Conservation (phyloP, 768 basidiomycete species). For the Lepiota brunneoincarnata region DNA sequence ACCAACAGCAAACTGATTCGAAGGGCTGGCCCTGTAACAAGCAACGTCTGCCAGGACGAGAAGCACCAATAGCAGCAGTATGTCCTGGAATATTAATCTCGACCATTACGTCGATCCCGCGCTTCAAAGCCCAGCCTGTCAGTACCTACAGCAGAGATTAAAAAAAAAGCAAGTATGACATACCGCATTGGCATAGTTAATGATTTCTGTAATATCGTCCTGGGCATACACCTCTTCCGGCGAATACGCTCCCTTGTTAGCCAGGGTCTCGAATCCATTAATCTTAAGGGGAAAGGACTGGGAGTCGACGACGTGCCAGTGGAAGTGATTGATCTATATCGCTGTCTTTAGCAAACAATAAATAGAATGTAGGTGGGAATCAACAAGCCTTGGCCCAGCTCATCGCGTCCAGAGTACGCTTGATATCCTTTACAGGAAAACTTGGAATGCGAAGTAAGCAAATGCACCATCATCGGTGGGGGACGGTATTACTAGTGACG, state of each 20-base stretch:
- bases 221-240: constrained; percentile 47
- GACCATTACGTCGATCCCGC: constrained; percentile 71
- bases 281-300: constrained; percentile 78
- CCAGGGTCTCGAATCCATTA: constrained; percentile 57
- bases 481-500: constrained; percentile 56
- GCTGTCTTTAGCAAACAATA: neutral
- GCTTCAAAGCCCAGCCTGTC: constrained; percentile 30
- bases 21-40: constrained; percentile 58
- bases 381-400: constrained; percentile 59
- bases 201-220: constrained; percentile 54
- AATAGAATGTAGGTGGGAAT: neutral
- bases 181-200: constrained; percentile 69
- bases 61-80: constrained; percentile 60
- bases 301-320: constrained; percentile 85
- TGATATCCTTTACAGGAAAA: constrained; percentile 61
- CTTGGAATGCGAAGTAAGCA: constrained; percentile 23
- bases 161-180: constrained; percentile 23
- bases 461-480: neutral
- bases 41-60: constrained; percentile 75
- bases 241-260: constrained; percentile 68
- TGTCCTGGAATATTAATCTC: constrained; percentile 89
- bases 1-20: constrained; percentile 59
- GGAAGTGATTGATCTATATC: constrained; percentile 65
- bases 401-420: constrained; percentile 75
- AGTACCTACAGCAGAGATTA: neutral